Conservation (phyloP, 1,139 yeast species). For the Hemisphaericaspora xylofermentans region DNA sequence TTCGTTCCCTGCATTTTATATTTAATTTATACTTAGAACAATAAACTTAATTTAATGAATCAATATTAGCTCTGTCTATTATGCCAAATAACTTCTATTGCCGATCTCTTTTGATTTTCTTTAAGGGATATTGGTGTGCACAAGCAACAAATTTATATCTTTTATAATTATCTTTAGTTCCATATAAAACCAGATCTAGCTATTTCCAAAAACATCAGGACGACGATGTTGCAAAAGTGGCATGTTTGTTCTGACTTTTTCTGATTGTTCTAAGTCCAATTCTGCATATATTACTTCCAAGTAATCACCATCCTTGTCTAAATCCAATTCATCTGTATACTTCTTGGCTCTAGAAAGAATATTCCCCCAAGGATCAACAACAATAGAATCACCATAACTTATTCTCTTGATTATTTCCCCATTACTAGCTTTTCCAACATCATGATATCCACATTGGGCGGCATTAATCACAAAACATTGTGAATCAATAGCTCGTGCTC, state of each 20-base stretch:
- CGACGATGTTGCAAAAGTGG: slow-evolving; percentile 74
- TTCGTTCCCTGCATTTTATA: not conserved
- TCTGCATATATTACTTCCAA: slow-evolving; percentile 65
- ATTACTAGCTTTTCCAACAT: slow-evolving; percentile 37
- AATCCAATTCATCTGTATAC: slow-evolving; percentile 25
- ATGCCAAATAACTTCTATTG: no score
- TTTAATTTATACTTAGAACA: not conserved
- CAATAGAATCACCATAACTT: slow-evolving; percentile 83
- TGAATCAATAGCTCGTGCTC: slow-evolving; percentile 83
- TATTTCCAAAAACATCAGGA: slow-evolving; percentile 10
- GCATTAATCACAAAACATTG: slow-evolving; percentile 90
- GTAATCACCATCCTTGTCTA: slow-evolving; percentile 50
- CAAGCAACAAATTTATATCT: no score
- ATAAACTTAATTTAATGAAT: not conserved
- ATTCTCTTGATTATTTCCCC: slow-evolving; percentile 36
- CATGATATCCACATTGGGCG: slow-evolving; percentile 84
- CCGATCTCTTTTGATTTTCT: no score
- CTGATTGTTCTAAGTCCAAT: slow-evolving; percentile 53
- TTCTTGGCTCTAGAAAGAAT: slow-evolving; percentile 57
- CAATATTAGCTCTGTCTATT: no score
- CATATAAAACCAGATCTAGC: not conserved
- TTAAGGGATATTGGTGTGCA: no score
- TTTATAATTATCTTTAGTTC: no score
- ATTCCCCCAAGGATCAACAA: slow-evolving; percentile 91
- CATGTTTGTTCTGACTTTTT: slow-evolving; percentile 60